Evolutionary conservation across 192 early-diverging fungal genomes (phyloP), one percentile per base, ranked within the genome.

Genomic region (Coemansia sp.): DNA sequence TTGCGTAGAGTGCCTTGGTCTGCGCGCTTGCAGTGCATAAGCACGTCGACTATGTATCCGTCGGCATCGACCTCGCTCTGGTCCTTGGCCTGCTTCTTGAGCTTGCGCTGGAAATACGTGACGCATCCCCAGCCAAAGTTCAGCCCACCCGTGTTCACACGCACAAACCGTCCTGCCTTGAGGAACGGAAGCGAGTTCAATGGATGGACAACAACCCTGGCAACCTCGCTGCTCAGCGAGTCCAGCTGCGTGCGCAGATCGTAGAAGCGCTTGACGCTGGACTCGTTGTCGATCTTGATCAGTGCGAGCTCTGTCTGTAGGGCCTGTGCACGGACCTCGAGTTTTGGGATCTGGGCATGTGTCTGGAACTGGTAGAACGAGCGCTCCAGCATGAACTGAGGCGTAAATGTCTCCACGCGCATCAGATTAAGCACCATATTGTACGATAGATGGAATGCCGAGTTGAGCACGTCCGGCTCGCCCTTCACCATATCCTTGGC

Each of bases 371-470:
- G 94, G 76, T 89, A 89, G 83, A 99, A 99, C 71, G 90, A 92
- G 32, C 88, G 80, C 76, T 95, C 89, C 4, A 99, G 83, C 90
- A 99, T 97, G 49, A 85, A 93, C 77, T 99, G 95, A 13, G 93
- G 90, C 54, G 88, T 94, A 42, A 98, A 87, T 9, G 93, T 95
- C 80, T 99, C 97, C 20, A 99, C 94, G 44, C 97, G 87, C 66
- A 94, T 83, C 85, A 99, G 75, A 68, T 98, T 99, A 14, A 99
- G 77, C 39, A 99, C 90, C 97, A 99, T 99, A 76, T 93, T 92
- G 84, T 98, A 99, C 22, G 90, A 94, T 19, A 99, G 75, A 67
- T 96, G 95, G 85, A 99, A 99, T 5, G 95, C 95, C 40, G 93
- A 95, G 74, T 94, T 91, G 58, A 99, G 82, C n/a, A 90, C 85